These are phyloP conservation scores for Purshia tridentata DNA, from an alignment of 306 rosid genomes.

Conservation along the genomic window DNA sequence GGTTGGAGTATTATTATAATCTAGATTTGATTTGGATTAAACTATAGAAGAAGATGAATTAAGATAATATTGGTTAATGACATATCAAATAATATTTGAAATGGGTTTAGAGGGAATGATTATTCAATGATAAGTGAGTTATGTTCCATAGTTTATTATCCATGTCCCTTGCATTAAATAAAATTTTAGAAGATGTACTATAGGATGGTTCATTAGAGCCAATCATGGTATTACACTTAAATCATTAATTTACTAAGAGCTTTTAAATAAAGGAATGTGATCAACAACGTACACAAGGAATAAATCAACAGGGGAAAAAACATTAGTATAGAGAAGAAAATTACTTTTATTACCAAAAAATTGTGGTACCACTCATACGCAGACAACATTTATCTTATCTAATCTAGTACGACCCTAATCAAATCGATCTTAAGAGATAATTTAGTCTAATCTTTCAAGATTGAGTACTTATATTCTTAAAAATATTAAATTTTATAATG, in stretches of 20 bases:
- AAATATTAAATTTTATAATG: too few relatives aligned
- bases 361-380: too few relatives aligned
- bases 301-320: neutral
- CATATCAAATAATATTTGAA: conserved; percentile 2
- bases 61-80: conserved; percentile 17
- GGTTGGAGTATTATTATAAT: neutral
- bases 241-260: neutral
- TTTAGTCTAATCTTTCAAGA: too few relatives aligned
- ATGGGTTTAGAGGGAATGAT: conserved; percentile 7
- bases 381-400: too few relatives aligned
- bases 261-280: neutral
- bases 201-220: neutral
- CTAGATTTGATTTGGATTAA: neutral
- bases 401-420: too few relatives aligned
- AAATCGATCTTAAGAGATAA: too few relatives aligned
- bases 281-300: neutral
- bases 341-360: too few relatives aligned
- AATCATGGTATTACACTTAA: neutral
- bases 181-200: neutral
- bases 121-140: conserved; percentile 15
- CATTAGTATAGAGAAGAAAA: neutral
- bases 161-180: neutral
- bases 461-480: too few relatives aligned
- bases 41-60: conserved; percentile 3
- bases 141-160: neutral